Conservation (phyloP, 768 basidiomycete species). For the Agrocybe praecox region DNA sequence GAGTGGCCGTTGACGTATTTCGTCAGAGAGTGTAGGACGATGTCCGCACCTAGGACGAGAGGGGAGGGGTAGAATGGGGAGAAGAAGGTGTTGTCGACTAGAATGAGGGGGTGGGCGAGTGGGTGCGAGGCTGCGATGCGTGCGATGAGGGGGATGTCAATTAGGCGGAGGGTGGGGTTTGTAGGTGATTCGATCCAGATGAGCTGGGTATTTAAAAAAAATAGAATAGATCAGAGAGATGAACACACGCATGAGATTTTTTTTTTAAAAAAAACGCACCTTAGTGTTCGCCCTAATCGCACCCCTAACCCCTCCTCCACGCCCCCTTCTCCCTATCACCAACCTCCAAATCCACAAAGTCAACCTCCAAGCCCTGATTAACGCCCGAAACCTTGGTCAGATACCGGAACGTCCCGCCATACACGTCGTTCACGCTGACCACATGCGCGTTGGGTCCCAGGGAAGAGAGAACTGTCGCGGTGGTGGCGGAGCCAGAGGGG, state of each 20-base stretch:
- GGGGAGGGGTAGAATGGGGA: conserved; percentile 92
- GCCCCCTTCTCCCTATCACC: conserved; percentile 67
- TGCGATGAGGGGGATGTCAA: conserved; percentile 77
- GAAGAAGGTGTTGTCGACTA: conserved; percentile 95
- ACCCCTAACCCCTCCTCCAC: conserved; percentile 73
- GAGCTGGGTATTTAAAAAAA: too few relatives aligned
- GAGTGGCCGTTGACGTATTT: conserved; percentile 96
- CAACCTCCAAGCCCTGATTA: conserved; percentile 67
- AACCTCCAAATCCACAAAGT: conserved; percentile 85
- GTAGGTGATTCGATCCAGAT: conserved; percentile 97
- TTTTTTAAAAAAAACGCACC: conserved; percentile 1
- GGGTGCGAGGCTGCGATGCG: conserved; percentile 65
- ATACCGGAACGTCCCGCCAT: conserved; percentile 92
- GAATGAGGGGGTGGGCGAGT: conserved; percentile 64
- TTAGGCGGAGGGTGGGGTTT: conserved; percentile 88
- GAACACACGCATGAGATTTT: too few relatives aligned
- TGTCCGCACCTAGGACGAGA: conserved; percentile 80
- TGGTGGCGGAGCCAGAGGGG: conserved; percentile 83
- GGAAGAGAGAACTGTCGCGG: conserved; percentile 79
- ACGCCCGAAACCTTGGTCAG: conserved; percentile 64
- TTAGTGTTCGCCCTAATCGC: conserved; percentile 8
- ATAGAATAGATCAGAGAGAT: too few relatives aligned
- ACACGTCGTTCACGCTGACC: conserved; percentile 89
- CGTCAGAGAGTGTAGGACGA: conserved; percentile 82
- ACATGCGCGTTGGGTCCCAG: conserved; percentile 78